Conservation (phyloP, 805 yeast genomes). For the Ogataea thermomethanolica region DNA sequence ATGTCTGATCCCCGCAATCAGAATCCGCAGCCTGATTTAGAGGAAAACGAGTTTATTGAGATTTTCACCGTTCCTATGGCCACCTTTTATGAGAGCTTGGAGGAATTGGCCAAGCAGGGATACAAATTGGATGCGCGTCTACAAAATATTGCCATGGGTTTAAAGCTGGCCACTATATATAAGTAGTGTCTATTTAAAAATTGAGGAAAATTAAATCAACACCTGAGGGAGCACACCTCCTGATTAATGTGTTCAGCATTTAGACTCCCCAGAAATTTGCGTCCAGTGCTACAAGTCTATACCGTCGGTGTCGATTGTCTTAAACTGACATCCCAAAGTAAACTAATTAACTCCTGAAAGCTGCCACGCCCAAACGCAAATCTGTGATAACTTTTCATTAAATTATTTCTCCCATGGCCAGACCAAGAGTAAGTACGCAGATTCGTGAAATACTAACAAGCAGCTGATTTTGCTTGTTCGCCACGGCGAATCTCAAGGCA, state of each 20-base stretch:
- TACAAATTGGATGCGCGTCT: conserved; percentile 83
- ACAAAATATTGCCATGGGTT: conserved; percentile 81
- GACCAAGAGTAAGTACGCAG: conserved; percentile 39
- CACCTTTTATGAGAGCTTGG: conserved; percentile 52
- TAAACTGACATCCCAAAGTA: too few relatives aligned
- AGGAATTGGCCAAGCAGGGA: conserved; percentile 55
- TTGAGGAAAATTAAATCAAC: background rate
- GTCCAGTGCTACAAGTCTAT: too few relatives aligned
- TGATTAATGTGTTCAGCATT: too few relatives aligned
- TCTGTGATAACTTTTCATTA: background rate
- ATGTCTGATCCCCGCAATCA: conserved; percentile 58
- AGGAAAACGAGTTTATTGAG: conserved; percentile 90
- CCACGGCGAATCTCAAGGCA: conserved; percentile 93
- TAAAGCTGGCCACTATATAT: conserved; percentile 45
- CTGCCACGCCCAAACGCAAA: too few relatives aligned
- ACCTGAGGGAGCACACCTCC: too few relatives aligned
- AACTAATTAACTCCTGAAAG: too few relatives aligned
- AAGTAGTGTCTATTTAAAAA: conserved; percentile 2
- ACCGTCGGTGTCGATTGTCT: too few relatives aligned
- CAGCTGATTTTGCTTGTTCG: conserved; percentile 70
- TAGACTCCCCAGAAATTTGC: too few relatives aligned
- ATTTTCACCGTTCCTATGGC: conserved; percentile 70
- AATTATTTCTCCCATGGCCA: conserved; percentile 30
- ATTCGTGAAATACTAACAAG: conserved; percentile 13
- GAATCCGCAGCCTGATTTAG: conserved; percentile 71